Evolutionary conservation across 768 basidiomycete genomes (phyloP), one percentile per base, ranked within the genome.

Genomic region (Suillus paluster): DNA sequence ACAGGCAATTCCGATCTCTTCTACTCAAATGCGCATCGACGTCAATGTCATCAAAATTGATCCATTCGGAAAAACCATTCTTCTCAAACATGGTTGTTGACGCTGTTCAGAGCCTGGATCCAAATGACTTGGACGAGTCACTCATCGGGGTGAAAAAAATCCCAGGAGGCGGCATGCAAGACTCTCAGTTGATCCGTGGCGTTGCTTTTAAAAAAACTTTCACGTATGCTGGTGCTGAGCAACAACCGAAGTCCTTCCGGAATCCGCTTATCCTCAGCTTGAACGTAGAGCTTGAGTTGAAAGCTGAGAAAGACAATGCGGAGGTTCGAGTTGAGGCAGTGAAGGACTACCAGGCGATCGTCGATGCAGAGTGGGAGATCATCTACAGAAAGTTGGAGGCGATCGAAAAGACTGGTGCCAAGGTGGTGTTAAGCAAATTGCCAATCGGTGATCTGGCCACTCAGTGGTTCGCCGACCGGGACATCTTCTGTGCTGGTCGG

Each of bases 151-250:
- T 97, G 59, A 98, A 99, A 81, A 97, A 98, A 81, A 92, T 99
- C 53, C 87, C 97, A 25, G 97, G 97, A 57, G 97, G 97, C 50
- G 97, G 93, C 62, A 92, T 97, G 89, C 95, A 98, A 77, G 97
- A 99, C 75, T 97, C 95, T 3, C 83, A 91, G 15, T 83, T 99
- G 48, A 83, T 99, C 71, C 79, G 81, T 60, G 97, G 97, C 42
- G 97, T 99, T 53, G 88, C 97, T 0, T 99, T 99, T 88, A 98
- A 98, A 77, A 99, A 99, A 81, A 99, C 97, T 0, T 99, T 99
- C 78, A 96, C 95, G 2, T 99, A 99, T 67, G 97, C 97, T 23
- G 97, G 97, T 52, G 97, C 97, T 21, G 97, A 99, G 73, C 97
- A 99, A 77, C 97, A 99, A 73, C 97, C 97, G 46, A 99, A 99